phyloP scores from a whole-genome alignment of 2,329 filamentous ascomycete species.

The Lecanicillium sp. region DNA sequence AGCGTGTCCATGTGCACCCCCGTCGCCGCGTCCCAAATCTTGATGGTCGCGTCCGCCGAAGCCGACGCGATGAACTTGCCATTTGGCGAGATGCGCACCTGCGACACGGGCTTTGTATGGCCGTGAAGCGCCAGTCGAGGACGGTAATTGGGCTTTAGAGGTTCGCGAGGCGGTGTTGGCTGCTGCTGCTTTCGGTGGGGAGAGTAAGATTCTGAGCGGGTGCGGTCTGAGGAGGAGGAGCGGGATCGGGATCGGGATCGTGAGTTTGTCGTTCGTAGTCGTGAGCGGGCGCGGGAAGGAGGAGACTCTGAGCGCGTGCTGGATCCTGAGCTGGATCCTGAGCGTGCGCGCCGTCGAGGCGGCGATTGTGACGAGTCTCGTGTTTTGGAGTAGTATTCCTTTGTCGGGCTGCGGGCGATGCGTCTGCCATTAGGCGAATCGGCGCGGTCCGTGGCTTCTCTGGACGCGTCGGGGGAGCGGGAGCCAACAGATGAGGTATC shows the following conservation, averaged over 20 bases:
- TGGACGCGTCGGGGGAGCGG: constrained; percentile 11
- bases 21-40: constrained; percentile 77
- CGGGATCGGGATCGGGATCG: constrained; percentile 22
- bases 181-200: constrained; percentile 12
- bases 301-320: constrained; percentile 29
- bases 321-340: constrained; percentile 24
- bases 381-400: constrained; percentile 19
- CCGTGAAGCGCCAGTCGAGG: constrained; percentile 65
- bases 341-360: constrained; percentile 21
- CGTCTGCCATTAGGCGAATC: constrained; percentile 13
- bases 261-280: constrained; percentile 19
- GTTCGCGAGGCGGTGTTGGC: constrained; percentile 35
- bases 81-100: constrained; percentile 86
- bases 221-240: constrained; percentile 22
- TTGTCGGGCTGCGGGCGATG: constrained; percentile 14
- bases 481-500: constrained; percentile 20
- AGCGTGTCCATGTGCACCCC: constrained; percentile 80
- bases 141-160: constrained; percentile 56
- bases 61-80: constrained; percentile 83
- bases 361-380: constrained; percentile 22
- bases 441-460: constrained; percentile 12
- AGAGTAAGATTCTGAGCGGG: constrained; percentile 20
- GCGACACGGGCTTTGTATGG: constrained; percentile 70
- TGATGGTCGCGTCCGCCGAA: constrained; percentile 83
- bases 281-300: constrained; percentile 22